Percentiles rank a stretch among this genome's conserved stretches.
These are phyloP conservation scores for Gonium pectorale DNA, from an alignment of 139 green algal species.

Conservation along the genomic window DNA sequence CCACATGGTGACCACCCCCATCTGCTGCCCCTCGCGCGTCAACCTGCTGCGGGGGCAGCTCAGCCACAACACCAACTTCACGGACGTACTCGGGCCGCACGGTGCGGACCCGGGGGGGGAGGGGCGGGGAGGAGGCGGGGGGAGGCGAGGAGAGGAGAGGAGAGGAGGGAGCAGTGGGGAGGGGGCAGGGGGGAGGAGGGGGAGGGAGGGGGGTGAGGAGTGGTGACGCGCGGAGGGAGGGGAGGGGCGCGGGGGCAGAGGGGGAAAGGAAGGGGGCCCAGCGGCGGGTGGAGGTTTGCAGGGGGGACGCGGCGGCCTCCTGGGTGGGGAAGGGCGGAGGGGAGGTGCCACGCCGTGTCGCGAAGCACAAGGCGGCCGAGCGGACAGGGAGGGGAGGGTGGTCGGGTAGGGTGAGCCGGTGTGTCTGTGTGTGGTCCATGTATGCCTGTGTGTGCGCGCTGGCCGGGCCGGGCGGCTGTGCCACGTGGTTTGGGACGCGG, in stretches of 20 bases:
- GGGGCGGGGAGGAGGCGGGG: background rate
- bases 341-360: too few species aligned
- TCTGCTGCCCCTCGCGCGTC: conserved; percentile 49
- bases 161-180: background rate
- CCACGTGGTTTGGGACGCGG: too few species aligned
- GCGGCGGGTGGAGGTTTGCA: too few species aligned
- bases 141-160: background rate
- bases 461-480: too few species aligned
- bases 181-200: background rate
- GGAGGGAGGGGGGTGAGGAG: background rate
- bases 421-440: too few species aligned
- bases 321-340: too few species aligned
- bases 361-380: too few species aligned
- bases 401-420: too few species aligned
- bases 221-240: background rate
- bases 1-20: conserved; percentile 29
- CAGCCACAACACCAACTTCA: conserved; percentile 47
- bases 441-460: too few species aligned
- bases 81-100: conserved; percentile 26
- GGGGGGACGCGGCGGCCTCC: too few species aligned
- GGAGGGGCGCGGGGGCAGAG: background rate
- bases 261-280: background rate
- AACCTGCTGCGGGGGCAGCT: conserved; percentile 28
- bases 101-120: background rate
- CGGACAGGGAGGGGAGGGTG: too few species aligned